Base-by-base conservation (phyloP, 2,329 filamentous ascomycete genomes). In the Myrmaecium sp. region DNA sequence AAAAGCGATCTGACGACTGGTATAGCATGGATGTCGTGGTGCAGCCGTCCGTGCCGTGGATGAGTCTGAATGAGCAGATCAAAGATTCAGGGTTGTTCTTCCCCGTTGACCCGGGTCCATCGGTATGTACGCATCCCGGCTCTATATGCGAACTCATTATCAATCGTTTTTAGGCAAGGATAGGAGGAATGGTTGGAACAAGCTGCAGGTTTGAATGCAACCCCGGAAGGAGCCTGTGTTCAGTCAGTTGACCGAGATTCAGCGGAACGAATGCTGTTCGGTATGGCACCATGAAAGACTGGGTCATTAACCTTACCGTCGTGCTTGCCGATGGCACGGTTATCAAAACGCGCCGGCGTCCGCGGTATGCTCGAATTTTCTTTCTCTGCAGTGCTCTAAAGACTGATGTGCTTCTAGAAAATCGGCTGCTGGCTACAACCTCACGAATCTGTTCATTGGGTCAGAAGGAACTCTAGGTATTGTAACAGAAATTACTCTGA, bases 11-110 rank as follows among this genome's bases (percentile, higher is more conserved):
- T 13, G 8, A 12, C 8, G 8, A 20, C 29, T 20, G 20, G 14
- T 2, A 21, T 23, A 66, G 48, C 47, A 82, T 93, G 78, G 84
- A 94, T 40, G 64, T 93, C 26, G 79, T 92, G 4, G 82, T 94
- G 3, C 84, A 94, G 48, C 84, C 84, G 3, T 79, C 78, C 5
- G 74, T 94, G 6, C 75, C 77, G n/a, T 94, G 83, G 83, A 83
- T 91, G 65, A 71, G 78, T 27, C 56, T 94, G 31, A 94, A 94
- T 41, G 70, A 76, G 36, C 62, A 71, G 25, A 71, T 78, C 42
- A 69, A 76, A 50, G 62, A 68, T 20, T 74, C 69, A 4, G 80
- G 80, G 0, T 66, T 94, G 2, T 93, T 93, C 55, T 91, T 93
- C 46, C 84, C 84, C 1, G 74, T 92, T 8, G 84, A 94, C 42